These are phyloP conservation scores for Wallemia hederae DNA, from an alignment of 1,284 basidiomycete species.

Conservation along the genomic window DNA sequence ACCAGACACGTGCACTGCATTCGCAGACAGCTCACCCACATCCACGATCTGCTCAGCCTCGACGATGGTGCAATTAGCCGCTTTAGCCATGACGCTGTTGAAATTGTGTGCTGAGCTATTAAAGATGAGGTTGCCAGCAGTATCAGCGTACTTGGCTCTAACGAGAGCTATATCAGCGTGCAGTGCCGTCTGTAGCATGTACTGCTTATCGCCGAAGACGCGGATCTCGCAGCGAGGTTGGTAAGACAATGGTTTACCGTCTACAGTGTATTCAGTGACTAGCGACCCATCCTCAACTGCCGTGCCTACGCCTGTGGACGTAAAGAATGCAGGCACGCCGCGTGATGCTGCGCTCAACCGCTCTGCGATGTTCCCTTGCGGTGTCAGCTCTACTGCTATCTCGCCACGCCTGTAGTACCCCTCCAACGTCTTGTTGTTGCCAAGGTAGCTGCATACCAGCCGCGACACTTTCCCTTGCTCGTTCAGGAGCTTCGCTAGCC, in stretches of 20 bases:
- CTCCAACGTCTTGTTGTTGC: conserved; percentile 23
- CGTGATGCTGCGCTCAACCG: conserved; percentile 70
- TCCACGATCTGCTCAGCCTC: conserved; percentile 89
- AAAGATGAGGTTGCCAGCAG: conserved; percentile 50
- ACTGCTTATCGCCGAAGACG: conserved; percentile 24
- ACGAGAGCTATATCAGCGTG: neutral
- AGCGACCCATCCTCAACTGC: conserved; percentile 18
- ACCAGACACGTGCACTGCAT: conserved; percentile 34
- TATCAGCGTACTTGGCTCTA: neutral
- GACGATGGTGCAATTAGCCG: conserved; percentile 67
- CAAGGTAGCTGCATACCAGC: conserved; percentile 61
- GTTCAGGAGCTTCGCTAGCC: conserved; percentile 40
- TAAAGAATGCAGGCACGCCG: conserved; percentile 87
- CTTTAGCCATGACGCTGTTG: conserved; percentile 55
- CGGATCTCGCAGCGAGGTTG: conserved; percentile 41
- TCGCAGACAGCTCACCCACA: conserved; percentile 49
- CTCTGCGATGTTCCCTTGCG: conserved; percentile 70
- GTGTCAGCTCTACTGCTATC: conserved; percentile 59
- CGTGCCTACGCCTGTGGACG: conserved; percentile 41
- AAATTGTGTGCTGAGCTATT: conserved; percentile 77
- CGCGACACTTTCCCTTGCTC: conserved; percentile 40
- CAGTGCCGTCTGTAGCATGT: conserved; percentile 8
- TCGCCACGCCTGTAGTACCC: conserved; percentile 44
- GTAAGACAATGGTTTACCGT: neutral
- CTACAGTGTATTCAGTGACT: conserved; percentile 14